A percentile compares a stretch with the other conserved stretches of the same genome.
Evolutionary conservation across 441 rosid genomes (phyloP).

Genomic region (Gossypium aridum): DNA sequence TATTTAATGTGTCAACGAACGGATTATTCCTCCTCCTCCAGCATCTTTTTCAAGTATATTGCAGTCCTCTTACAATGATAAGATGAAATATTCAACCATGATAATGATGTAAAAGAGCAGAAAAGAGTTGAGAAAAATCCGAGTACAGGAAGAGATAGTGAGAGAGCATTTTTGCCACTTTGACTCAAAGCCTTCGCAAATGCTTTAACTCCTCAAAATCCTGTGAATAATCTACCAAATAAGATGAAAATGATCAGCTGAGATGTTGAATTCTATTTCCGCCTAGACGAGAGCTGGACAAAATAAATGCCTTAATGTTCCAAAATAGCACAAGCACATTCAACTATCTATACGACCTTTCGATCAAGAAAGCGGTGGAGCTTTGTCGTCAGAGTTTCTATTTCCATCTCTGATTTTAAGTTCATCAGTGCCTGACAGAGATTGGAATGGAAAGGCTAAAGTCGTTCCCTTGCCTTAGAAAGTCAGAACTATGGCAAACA

Average conservation of each 20-base stretch:
- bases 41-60: not conserved
- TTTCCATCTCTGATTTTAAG: not conserved
- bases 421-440: not conserved
- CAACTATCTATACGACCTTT: no score
- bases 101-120: not conserved
- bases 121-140: not conserved
- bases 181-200: not conserved
- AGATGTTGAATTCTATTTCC: no score
- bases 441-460: not conserved
- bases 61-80: not conserved
- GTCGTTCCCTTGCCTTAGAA: not conserved
- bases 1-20: not conserved
- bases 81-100: not conserved
- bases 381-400: no score
- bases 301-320: no score
- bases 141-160: not conserved
- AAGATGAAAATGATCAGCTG: not conserved
- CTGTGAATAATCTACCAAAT: not conserved
- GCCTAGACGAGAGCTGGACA: no score
- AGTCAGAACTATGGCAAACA: not conserved
- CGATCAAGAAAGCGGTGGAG: no score
- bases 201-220: not conserved
- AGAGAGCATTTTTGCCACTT: not conserved
- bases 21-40: not conserved
- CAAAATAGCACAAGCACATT: no score